Base-by-base conservation (phyloP, 2,329 filamentous ascomycete species). In the Trematosphaeria pertusa region DNA sequence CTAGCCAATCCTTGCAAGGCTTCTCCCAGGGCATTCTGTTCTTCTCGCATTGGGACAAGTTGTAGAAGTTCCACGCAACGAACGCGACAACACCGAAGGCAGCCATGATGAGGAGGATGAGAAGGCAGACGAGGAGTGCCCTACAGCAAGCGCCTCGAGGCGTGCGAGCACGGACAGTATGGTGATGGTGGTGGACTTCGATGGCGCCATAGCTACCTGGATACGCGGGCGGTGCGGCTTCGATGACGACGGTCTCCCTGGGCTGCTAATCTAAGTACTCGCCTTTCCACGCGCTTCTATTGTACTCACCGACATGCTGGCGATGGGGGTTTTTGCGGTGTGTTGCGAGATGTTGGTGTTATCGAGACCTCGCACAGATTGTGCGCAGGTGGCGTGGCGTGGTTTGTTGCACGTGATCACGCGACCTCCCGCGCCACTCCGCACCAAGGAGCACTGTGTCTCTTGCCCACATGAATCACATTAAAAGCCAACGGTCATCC, bases 1-100 rank as follows among this genome's bases (percentile, higher is more conserved):
- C 56, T 12, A 62, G 35, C 59, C 59, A 62, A 48, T 61, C 52
- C 22, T 59, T 61, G 38, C 59, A 62, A 9, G 57, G 51, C 40
- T 56, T 56, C 2, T 61, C 58, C 57, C 57, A 62, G 32, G 59
- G 58, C 41, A 56, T 21, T 40, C 56, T 33, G 10, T 60, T 38
- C 46, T 59, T 61, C 48, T 63, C 56, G 38, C 60, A 63, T 30
- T 63, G 47, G 6, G 58, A 56, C 12, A 61, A 36, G 31, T 60
- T 57, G 18, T 63, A 59, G 39, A 54, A 61, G 34, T 60, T 61
- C 60, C 58, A 61, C 3, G 58, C 58, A 15, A 56, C 50, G 18
- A 63, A 63, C 10, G 50, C 33, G 9, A 60, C 22, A 15, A 42
- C 49, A 24, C 43, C 48, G 30, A 63, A 63, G 12, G 33, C 50